Conservation (phyloP, 371 early-diverging fungal species). For the Apophysomyces elegans region DNA sequence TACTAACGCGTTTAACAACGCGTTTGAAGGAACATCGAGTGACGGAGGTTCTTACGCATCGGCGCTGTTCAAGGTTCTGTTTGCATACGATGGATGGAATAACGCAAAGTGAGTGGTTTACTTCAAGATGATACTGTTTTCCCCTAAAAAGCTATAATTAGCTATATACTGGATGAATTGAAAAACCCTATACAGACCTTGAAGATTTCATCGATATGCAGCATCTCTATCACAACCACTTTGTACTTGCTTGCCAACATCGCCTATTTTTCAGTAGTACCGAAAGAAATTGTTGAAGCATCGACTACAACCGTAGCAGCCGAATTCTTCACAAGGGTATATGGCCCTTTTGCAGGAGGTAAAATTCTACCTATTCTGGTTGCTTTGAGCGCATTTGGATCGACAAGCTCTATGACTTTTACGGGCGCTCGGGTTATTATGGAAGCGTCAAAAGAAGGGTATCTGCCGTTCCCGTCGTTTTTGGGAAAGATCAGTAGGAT, state of each 20-base stretch:
- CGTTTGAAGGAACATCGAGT: slow-evolving; percentile 19
- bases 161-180: slow-evolving; percentile 40
- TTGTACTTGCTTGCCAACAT: slow-evolving; percentile 40
- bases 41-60: slow-evolving; percentile 25
- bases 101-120: slow-evolving; percentile 14
- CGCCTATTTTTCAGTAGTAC: slow-evolving; percentile 43
- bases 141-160: slow-evolving; percentile 3
- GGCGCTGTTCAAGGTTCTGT: slow-evolving; percentile 31
- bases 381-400: slow-evolving; percentile 30
- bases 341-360: slow-evolving; percentile 26
- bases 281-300: slow-evolving; percentile 24
- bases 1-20: slow-evolving; percentile 13
- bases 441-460: slow-evolving; percentile 26
- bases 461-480: slow-evolving; percentile 14
- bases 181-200: slow-evolving; percentile 35
- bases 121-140: neutral
- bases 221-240: slow-evolving; percentile 23
- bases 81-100: slow-evolving; percentile 37
- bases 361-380: slow-evolving; percentile 27
- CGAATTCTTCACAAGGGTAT: slow-evolving; percentile 31
- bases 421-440: slow-evolving; percentile 24
- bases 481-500: slow-evolving; percentile 19
- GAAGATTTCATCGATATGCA: slow-evolving; percentile 28
- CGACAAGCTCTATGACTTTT: slow-evolving; percentile 24
- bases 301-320: slow-evolving; percentile 35